phyloP scores from a whole-genome alignment of 352 stramenopile species.

The Peronospora tabacina region DNA sequence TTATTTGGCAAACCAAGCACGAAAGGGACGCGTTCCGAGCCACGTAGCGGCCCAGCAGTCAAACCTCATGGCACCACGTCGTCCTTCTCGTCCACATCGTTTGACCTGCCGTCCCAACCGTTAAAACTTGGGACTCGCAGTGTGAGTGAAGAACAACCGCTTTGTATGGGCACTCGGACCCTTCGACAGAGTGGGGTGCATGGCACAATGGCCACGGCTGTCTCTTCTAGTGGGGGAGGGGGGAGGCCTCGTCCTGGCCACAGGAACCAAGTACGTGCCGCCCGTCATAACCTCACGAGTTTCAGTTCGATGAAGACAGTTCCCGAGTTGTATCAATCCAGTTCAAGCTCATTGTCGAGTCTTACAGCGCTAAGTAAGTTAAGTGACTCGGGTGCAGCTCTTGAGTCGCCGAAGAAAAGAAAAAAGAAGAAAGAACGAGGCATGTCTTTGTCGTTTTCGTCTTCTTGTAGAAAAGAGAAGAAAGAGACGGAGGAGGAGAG shows the following conservation, averaged over 20 bases:
- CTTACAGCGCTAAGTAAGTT: slow-evolving; percentile 4
- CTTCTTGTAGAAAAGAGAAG: slow-evolving; percentile 31
- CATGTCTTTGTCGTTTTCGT: slow-evolving; percentile 39
- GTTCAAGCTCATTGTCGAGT: slow-evolving; percentile 14
- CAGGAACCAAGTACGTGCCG: slow-evolving; percentile 12
- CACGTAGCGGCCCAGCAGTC: neutral
- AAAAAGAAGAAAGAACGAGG: slow-evolving; percentile 35
- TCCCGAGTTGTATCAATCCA: slow-evolving; percentile 18
- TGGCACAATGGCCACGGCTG: slow-evolving; percentile 16
- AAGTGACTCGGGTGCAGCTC: neutral
- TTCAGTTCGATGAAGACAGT: slow-evolving; percentile 18
- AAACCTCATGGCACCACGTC: slow-evolving; percentile 7
- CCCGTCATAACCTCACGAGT: slow-evolving; percentile 17
- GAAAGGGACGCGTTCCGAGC: slow-evolving; percentile 7
- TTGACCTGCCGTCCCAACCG: slow-evolving; percentile 18
- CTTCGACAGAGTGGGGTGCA: slow-evolving; percentile 24
- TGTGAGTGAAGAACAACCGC: slow-evolving; percentile 10
- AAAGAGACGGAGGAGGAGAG: slow-evolving; percentile 20
- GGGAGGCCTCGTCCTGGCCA: slow-evolving; percentile 4
- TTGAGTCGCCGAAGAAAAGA: slow-evolving; percentile 26
- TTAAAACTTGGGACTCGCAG: slow-evolving; percentile 27
- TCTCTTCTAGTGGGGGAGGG: neutral
- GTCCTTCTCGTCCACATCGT: slow-evolving; percentile 22
- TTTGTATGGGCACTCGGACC: slow-evolving; percentile 17
- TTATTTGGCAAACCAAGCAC: slow-evolving; percentile 19